phyloP scores from a whole-genome alignment of 1,139 yeast species.

The Hansenula sp. region DNA sequence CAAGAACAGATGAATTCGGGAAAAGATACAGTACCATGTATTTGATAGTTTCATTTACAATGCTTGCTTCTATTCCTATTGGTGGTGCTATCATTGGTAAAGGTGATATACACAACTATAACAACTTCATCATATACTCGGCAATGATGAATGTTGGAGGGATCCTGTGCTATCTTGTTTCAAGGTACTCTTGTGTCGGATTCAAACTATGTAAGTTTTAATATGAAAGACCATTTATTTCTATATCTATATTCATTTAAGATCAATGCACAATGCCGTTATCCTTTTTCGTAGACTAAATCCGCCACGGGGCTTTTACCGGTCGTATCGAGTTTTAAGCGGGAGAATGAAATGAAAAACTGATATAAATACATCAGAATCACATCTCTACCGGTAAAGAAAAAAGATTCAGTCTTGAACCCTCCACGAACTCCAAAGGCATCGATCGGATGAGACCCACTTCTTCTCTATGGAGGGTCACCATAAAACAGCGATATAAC shows the following conservation, averaged over 20 bases:
- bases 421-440: background rate
- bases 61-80: conserved; percentile 48
- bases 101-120: conserved; percentile 18
- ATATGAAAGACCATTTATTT: background rate
- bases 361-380: too few relatives aligned
- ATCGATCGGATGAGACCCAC: conserved; percentile 11
- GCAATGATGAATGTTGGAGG: conserved; percentile 13
- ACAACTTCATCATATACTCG: conserved; percentile 23
- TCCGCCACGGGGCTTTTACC: background rate
- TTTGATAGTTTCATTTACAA: conserved; percentile 57
- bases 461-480: background rate
- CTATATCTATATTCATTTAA: too few relatives aligned
- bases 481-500: background rate
- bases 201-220: conserved; percentile 1
- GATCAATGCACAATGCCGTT: too few relatives aligned
- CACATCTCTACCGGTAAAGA: too few relatives aligned
- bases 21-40: conserved; percentile 68
- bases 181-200: conserved; percentile 13
- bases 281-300: background rate
- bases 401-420: too few relatives aligned
- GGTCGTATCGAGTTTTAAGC: background rate
- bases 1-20: conserved; percentile 62
- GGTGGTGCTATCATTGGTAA: conserved; percentile 46
- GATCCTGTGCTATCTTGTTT: conserved; percentile 8
- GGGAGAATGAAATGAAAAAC: background rate